These are phyloP conservation scores for Volvariella volvacea DNA, from an alignment of 1,284 basidiomycete species.

Conservation along the genomic window DNA sequence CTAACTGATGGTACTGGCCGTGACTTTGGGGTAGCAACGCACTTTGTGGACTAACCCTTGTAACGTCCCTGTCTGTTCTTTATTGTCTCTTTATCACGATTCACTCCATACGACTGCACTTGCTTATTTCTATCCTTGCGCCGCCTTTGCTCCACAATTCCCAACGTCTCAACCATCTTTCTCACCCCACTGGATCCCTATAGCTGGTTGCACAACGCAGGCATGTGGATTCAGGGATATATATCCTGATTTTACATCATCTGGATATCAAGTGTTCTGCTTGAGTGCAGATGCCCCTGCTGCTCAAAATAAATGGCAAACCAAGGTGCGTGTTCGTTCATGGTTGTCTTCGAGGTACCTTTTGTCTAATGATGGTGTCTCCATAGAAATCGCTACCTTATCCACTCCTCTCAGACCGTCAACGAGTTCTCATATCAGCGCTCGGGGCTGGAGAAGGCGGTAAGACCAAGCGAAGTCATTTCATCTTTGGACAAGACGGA, in stretches of 20 bases:
- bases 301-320: slow-evolving; percentile 80
- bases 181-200: neutral
- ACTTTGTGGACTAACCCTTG: too few species aligned
- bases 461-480: slow-evolving; percentile 84
- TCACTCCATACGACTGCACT: too few species aligned
- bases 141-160: too few species aligned
- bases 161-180: neutral
- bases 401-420: slow-evolving; percentile 81
- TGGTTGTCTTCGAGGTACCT: neutral
- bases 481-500: slow-evolving; percentile 72
- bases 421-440: slow-evolving; percentile 70
- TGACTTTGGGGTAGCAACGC: too few species aligned
- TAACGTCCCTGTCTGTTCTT: too few species aligned
- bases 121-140: too few species aligned
- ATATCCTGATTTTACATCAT: slow-evolving; percentile 65
- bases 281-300: slow-evolving; percentile 78
- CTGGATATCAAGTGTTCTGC: slow-evolving; percentile 78
- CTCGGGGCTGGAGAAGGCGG: slow-evolving; percentile 80
- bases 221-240: slow-evolving; percentile 86
- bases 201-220: slow-evolving; percentile 84
- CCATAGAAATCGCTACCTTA: slow-evolving; percentile 77
- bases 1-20: too few species aligned
- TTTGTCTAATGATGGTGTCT: slow-evolving; percentile 4
- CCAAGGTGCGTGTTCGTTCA: slow-evolving; percentile 56
- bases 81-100: too few species aligned